Base-by-base conservation (phyloP, 2,329 filamentous ascomycete genomes). In the Fonsecaea pedrosoi region DNA sequence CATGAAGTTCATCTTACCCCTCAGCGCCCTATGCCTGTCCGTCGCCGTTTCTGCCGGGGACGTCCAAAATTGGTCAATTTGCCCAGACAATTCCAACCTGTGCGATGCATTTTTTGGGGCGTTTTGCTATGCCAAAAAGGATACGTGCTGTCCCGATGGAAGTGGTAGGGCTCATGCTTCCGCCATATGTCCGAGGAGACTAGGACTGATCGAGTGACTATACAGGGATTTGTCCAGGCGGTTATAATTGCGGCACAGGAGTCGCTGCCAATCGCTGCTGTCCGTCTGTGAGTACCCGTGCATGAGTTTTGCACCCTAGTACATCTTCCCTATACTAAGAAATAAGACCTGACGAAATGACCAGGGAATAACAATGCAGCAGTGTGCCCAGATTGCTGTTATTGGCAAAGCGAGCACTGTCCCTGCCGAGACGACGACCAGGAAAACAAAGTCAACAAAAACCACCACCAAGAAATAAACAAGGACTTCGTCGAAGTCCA, bases 51-150 rank as follows among this genome's bases (percentile, higher is more conserved):
- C 34, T 7, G 57, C 40, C 4, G 34, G 10, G 4, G 40, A 37
- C 40, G 38, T 48, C n/a, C 15, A 35, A 34, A n/a, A 34, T 7
- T 38, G 18, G 32, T 42, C 40, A 18, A 45, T 50, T 12, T 60
- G 57, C 40, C 21, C 38, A 18, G 25, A 34, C 30, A 25, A 15
- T 3, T 30, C 34, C 8, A 10, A 1, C 30, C 57, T 60, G 9
- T 60, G 57, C 25, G 57, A 60, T 50, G 37, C 57, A 15, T 34
- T 50, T 8, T n/a, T 32, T 48, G 57, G 57, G 34, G 57, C 57
- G 6, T 50, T 15, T 3, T 60, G 57, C 34, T 30, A 34, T 9
- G 37, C n/a, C 2, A 42, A 15, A 18, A 15, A 15, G 38, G 57
- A 60, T 9, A 34, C 25, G 8, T 60, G 57, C 40, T 60, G 57